These are phyloP conservation scores for Tulasnella sp. DNA, from an alignment of 768 basidiomycete species.

Conservation along the genomic window DNA sequence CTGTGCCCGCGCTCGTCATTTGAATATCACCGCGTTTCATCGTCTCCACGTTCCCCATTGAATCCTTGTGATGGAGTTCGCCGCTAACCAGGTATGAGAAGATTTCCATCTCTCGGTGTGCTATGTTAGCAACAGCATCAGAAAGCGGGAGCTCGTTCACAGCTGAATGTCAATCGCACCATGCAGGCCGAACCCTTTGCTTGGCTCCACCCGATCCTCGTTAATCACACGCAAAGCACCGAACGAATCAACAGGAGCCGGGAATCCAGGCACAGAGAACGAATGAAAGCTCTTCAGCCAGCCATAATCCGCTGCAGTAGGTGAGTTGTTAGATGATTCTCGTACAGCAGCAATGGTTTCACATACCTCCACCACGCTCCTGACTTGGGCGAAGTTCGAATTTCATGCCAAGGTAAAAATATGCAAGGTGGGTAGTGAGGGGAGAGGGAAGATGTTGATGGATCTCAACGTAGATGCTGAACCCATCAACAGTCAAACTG, in stretches of 20 bases:
- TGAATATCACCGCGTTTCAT: conserved; percentile 85
- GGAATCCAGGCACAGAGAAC: conserved; percentile 67
- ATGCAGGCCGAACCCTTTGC: conserved; percentile 80
- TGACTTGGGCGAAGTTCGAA: not conserved
- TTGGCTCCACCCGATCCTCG: conserved; percentile 72
- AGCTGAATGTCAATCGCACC: conserved; percentile 18
- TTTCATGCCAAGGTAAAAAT: not conserved
- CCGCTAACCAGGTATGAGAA: conserved; percentile 80
- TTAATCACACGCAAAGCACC: conserved; percentile 83
- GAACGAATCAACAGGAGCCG: conserved; percentile 52
- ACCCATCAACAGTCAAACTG: no score
- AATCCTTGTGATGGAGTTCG: conserved; percentile 53
- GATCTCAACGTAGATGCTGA: no score
- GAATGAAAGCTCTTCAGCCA: conserved; percentile 88
- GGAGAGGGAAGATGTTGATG: no score
- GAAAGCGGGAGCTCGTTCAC: not conserved
- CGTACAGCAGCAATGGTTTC: not conserved
- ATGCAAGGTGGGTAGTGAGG: not conserved
- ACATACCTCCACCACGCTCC: not conserved
- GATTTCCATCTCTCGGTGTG: conserved; percentile 81
- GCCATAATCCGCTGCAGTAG: conserved; percentile 53
- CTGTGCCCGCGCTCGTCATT: conserved; percentile 86
- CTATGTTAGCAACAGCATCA: conserved; percentile 20
- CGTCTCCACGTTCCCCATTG: conserved; percentile 81
- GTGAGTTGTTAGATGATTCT: not conserved